These are phyloP conservation scores for Termitomyces sp. DNA, from an alignment of 768 basidiomycete species.

Conservation along the genomic window DNA sequence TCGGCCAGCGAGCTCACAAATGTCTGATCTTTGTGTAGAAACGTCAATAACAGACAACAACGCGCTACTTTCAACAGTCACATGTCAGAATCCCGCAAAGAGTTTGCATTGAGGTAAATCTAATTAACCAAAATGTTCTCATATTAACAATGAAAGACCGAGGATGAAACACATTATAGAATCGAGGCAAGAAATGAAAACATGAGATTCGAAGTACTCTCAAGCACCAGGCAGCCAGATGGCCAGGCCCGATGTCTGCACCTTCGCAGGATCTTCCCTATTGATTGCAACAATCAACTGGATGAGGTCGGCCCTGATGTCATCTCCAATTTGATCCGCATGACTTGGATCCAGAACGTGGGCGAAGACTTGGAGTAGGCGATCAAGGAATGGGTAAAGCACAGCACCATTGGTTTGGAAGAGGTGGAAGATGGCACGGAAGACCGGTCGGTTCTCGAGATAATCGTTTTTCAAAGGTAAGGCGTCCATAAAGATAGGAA, in stretches of 20 bases:
- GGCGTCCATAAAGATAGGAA: conserved; percentile 75
- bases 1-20: conserved; percentile 55
- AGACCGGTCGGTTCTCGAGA: conserved; percentile 86
- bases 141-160: conserved; percentile 12
- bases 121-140: conserved; percentile 15
- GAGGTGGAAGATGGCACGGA: conserved; percentile 83
- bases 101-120: conserved; percentile 5
- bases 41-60: conserved; percentile 27
- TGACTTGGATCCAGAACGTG: conserved; percentile 74
- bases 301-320: conserved; percentile 71
- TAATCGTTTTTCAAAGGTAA: conserved; percentile 86
- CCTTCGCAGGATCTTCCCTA: conserved; percentile 66
- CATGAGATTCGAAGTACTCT: conserved; percentile 1
- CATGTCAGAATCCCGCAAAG: neutral
- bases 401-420: conserved; percentile 71
- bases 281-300: conserved; percentile 69
- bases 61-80: neutral
- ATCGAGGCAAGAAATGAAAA: conserved; percentile 12
- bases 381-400: conserved; percentile 72
- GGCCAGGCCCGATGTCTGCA: conserved; percentile 73
- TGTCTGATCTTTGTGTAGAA: neutral
- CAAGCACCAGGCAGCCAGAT: conserved; percentile 44
- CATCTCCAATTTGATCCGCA: conserved; percentile 75
- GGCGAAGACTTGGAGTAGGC: conserved; percentile 72
- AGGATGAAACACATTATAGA: conserved; percentile 8